A percentile compares a stretch with the other conserved stretches of the same genome.
These are phyloP conservation scores for Kluyveromyces dobzhanskii DNA, from an alignment of 805 yeast genomes.

Conservation along the genomic window DNA sequence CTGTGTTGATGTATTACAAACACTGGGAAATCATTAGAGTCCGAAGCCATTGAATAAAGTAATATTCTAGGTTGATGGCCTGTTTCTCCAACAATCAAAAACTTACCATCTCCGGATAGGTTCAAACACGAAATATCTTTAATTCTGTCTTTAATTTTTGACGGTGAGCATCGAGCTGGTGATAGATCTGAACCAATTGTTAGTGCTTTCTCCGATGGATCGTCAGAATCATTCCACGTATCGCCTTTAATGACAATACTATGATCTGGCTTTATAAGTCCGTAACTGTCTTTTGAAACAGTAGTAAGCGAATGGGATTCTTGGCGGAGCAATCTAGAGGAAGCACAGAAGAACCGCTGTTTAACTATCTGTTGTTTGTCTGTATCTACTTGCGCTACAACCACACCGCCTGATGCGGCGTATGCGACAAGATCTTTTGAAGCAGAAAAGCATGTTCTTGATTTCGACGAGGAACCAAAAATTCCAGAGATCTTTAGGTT, in stretches of 20 bases:
- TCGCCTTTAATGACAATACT: conserved; percentile 2
- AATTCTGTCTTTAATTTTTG: conserved; percentile 31
- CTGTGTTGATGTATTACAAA: conserved; percentile 52
- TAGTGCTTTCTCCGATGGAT: conserved; percentile 7
- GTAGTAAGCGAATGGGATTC: not conserved
- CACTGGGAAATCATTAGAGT: conserved; percentile 40
- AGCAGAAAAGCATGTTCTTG: conserved; percentile 34
- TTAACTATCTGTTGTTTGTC: conserved; percentile 13
- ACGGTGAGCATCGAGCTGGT: conserved; percentile 10
- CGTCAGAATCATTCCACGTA: conserved; percentile 8
- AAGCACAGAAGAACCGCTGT: conserved; percentile 48
- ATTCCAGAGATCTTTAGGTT: conserved; percentile 15
- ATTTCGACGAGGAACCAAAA: conserved; percentile 42
- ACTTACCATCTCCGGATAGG: conserved; percentile 43
- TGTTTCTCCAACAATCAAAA: conserved; percentile 61
- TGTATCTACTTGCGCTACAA: conserved; percentile 33
- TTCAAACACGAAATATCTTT: conserved; percentile 50
- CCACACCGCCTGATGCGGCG: conserved; percentile 54
- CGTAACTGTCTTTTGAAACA: conserved; percentile 4
- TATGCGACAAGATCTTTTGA: conserved; percentile 40
- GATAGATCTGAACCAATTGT: conserved; percentile 6
- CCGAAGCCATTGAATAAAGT: conserved; percentile 47
- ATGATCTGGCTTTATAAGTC: conserved; percentile 4
- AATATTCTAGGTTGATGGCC: conserved; percentile 64
- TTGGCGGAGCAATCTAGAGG: conserved; percentile 19